Conservation (phyloP, 2,329 filamentous ascomycete species). For the Graphilbum fragrans region DNA sequence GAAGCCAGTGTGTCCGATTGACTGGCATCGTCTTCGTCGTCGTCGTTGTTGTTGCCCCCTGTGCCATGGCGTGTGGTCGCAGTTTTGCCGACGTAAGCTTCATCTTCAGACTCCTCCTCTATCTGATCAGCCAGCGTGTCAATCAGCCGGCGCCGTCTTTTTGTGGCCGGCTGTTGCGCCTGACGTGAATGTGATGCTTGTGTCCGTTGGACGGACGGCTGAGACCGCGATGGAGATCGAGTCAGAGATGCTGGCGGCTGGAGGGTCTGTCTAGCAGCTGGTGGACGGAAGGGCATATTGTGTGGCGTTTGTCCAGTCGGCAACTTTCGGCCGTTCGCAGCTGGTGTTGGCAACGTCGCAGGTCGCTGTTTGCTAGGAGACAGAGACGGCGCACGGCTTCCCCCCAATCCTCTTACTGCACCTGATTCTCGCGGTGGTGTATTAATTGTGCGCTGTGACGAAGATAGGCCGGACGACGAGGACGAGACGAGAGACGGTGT, state of each 20-base stretch:
- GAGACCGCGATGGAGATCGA: neutral
- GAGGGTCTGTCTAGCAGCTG: too few relatives aligned
- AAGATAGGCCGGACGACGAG: too few relatives aligned
- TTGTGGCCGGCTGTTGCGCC: neutral
- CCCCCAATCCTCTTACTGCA: too few relatives aligned
- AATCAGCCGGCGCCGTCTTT: slow-evolving; percentile 22
- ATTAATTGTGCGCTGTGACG: too few relatives aligned
- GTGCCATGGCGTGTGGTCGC: neutral
- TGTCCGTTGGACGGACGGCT: neutral
- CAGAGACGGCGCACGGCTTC: too few relatives aligned
- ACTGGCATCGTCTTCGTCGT: slow-evolving; percentile 5
- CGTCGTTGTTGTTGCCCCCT: neutral
- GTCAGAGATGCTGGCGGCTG: neutral
- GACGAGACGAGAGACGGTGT: too few relatives aligned
- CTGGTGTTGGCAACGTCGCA: too few relatives aligned
- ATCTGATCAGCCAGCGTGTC: slow-evolving; percentile 29
- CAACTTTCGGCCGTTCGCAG: neutral
- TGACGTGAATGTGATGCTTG: neutral
- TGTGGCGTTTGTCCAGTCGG: neutral
- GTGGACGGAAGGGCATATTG: too few relatives aligned
- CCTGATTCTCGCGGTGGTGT: too few relatives aligned
- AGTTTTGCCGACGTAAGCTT: slow-evolving; percentile 1
- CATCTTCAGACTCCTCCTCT: slow-evolving; percentile 18
- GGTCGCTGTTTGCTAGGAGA: too few relatives aligned
- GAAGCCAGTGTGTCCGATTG: slow-evolving; percentile 4